Conservation (phyloP, 257 asterid genomes). For the Solanum lycopersicoides region DNA sequence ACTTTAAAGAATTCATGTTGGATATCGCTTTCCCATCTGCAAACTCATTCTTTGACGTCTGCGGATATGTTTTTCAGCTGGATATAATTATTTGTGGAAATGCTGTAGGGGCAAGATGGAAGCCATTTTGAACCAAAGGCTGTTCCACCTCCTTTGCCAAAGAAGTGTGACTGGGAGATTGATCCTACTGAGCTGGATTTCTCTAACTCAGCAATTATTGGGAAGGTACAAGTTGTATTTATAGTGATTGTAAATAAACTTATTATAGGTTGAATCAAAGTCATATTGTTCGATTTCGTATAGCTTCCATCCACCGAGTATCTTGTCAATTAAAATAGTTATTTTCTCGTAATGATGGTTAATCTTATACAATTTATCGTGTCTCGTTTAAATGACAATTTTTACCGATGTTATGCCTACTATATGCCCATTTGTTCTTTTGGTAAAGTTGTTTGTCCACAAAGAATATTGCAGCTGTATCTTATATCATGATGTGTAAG, state of each 20-base stretch:
- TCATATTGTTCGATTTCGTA: not conserved
- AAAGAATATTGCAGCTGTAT: not conserved
- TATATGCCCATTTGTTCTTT: not conserved
- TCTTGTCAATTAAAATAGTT: not conserved
- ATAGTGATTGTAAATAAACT: not conserved
- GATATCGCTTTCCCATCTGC: not conserved
- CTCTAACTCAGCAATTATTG: constrained; percentile 42
- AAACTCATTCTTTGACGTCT: not conserved
- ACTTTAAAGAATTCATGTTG: not conserved
- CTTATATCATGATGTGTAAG: not conserved
- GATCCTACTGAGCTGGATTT: constrained; percentile 69
- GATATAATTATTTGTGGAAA: not conserved
- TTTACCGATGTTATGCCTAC: not conserved
- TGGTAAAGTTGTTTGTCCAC: not conserved
- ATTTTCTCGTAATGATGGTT: not conserved
- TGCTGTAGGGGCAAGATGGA: constrained; percentile 68
- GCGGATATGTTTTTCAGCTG: not conserved
- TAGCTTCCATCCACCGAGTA: not conserved
- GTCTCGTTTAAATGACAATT: not conserved
- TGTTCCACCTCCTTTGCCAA: constrained; percentile 67
- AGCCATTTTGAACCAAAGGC: constrained; percentile 79
- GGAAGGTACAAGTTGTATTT: constrained; percentile 33
- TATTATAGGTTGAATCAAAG: not conserved
- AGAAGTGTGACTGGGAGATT: constrained; percentile 83
- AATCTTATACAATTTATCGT: not conserved